Conservation (phyloP, 352 stramenopile species). For the Phytophthora crassamura region DNA sequence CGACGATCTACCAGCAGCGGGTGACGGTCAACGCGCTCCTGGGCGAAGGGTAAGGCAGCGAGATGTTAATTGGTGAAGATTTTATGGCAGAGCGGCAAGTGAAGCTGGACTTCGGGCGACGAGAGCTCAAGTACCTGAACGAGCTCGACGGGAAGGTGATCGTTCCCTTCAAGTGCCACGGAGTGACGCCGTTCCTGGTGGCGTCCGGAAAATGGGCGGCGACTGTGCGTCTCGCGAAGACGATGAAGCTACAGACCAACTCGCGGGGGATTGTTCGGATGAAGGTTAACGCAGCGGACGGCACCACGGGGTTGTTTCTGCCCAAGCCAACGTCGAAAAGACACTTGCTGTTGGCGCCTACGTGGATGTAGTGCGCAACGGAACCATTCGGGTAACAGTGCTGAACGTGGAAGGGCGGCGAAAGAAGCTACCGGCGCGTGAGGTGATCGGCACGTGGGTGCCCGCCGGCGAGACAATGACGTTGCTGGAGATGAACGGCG, state of each 20-base stretch:
- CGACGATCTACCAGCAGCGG: conserved; percentile 1
- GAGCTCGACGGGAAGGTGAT: background rate
- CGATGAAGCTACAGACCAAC: conserved; percentile 16
- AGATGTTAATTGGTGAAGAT: conserved; percentile 4
- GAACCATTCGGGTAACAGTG: conserved; percentile 10
- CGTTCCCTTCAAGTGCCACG: background rate
- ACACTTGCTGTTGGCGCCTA: conserved; percentile 10
- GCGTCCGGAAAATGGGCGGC: background rate
- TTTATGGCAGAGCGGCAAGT: background rate
- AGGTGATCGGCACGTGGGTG: conserved; percentile 16
- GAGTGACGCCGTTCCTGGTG: background rate
- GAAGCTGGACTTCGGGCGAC: background rate
- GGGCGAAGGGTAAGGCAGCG: background rate
- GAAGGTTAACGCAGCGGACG: conserved; percentile 5
- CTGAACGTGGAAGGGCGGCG: conserved; percentile 16
- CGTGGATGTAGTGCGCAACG: background rate
- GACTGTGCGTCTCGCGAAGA: conserved; percentile 4
- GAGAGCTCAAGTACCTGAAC: background rate
- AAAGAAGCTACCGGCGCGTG: conserved; percentile 3
- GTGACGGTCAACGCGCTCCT: background rate
- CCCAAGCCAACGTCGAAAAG: background rate
- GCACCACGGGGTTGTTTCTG: conserved; percentile 5
- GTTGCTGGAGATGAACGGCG: conserved; percentile 5
- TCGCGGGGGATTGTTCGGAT: conserved; percentile 1
- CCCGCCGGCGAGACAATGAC: conserved; percentile 12